Base-by-base conservation (phyloP, 129 eudicot species). In the Flaveria robusta region DNA sequence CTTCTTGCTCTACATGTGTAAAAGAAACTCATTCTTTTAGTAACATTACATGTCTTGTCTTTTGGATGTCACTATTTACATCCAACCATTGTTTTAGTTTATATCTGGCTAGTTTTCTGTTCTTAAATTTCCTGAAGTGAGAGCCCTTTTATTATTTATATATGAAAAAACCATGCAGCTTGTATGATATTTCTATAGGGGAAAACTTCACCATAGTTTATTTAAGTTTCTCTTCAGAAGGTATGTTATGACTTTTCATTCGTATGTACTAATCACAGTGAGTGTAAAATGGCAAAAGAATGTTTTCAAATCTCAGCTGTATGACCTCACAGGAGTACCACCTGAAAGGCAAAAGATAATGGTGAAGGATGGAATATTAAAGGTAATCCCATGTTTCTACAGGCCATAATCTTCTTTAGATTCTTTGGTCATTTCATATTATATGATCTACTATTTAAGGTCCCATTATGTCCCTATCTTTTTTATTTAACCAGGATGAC, bases 331-430 rank as follows among this genome's bases (percentile, higher is more conserved):
- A 12, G 98, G 97, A 76, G 98, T 89, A 27, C 97, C 98, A 42
- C 98, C 98, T 13, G 97, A 91, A 80, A 94, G 98, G 76, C 98
- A 94, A 83, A 94, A 89, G 87, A 94, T 94, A 74, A 84, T 91
- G 96, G 86, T 94, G 50, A 91, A 91, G 78, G 98, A 96, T 86
- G 98, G 93, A 50, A 83, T 89, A 81, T 66, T 94, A 71, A 94
- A 94, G 98, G 98, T 94, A 88, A 54, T 51, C 12, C 69, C 37
- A 9, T 72, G 52, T 51, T 63, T 72, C 26, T 54, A 71, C 43
- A 13, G 9, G 51, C 63, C 31, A 50, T 74, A 77, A 23, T 54
- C 9, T 31, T 12, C 26, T 54, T 45, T 23, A 23, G 34, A 10
- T 58, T 55, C 9, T 79, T 45, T 80, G 62, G 24, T 54, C 31